Evolutionary conservation across 2,329 filamentous ascomycete species (phyloP), one percentile per base, ranked within the genome.

Genomic region (Leptographium procerum): DNA sequence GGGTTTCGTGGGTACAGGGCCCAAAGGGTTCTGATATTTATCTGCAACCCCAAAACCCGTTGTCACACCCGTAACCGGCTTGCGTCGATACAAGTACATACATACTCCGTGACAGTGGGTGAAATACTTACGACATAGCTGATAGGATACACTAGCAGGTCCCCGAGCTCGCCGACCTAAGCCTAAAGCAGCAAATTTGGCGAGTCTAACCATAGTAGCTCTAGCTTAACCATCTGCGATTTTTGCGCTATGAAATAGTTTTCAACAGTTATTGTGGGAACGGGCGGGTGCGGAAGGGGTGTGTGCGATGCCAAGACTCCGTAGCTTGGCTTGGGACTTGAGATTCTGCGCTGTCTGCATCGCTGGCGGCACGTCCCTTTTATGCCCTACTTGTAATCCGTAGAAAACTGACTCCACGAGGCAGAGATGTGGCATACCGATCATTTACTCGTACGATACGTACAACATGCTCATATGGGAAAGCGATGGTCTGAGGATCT

Each of bases 261-360:
- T 55, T 34, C 29, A 56, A 56, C 54, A 56, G 54, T 56, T 56
- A 48, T 47, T 56, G 54, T 56, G 54, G 54, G 43, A 4, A 47
- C 28, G 50, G 4, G 2, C 26, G 50, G n/a, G 14, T 8, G 26
- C 29, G 52, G 19, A 29, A 36, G 19, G 52, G 31, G 52, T 7
- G 34, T 22, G 52, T 31, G 36, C 36, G 52, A 40, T 40, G 33
- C 51, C 33, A 19, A 36, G n/a, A 14, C 24, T 3, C 40, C 19
- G 6, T 8, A 8, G 16, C 19, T 8, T 2, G 24, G 11, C 8
- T 26, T 50, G 4, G 36, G 36, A 10, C 14, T 43, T 29, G 48
- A 51, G 13, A 28, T 51, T 5, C 24, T 6, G 31, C 31, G 29
- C 31, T 24, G 47, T 26, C 29, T 52, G 29, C 51, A 52, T 52